Base-by-base conservation (phyloP, 495 filamentous ascomycete genomes). In the Alectoria sarmentosa region DNA sequence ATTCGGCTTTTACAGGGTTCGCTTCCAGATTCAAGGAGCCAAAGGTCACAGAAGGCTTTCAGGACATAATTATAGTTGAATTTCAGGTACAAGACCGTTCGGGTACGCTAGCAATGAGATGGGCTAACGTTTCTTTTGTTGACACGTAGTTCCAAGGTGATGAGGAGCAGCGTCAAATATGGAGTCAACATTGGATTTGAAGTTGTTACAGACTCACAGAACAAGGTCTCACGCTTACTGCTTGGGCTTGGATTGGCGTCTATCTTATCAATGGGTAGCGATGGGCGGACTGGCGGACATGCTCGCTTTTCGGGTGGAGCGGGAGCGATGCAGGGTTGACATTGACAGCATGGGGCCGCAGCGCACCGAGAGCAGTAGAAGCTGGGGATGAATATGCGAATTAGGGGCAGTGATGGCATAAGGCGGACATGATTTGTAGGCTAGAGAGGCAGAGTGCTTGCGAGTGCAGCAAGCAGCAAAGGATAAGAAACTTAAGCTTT, bases 1-100 rank as follows among this genome's bases (percentile, higher is more conserved):
- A 82, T 28, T 79, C 94, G 52, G 93, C 94, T 0, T 97, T 96
- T 73, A 83, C 80, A 15, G 80, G 84, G 32, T 98, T 89, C 69
- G 76, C 75, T 19, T 80, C 85, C 14, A 78, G 88, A 58, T 92
- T 88, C 74, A 83, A 83, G 67, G 82, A 87, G 68, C 94, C 91
- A 11, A 79, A 78, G n/a, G 67, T 82, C 11, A 75, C 79, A 3
- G 94, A 98, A 70, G 94, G 94, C 0, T 97, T 96, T 73, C 79
- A 88, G 59, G 90, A 96, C 69, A 82, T 98, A 28, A 74, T 83
- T 8, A 81, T 81, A 28, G 78, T 89, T 10, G 82, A 88, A 21
- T 96, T 96, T 70, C 77, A 79, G 65, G 83, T 84, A 76, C 30
- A 74, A 72, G 6, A 58, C n/a, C 1, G 19, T 11, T 28, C 36